Conservation (phyloP, 2,329 filamentous ascomycete species). For the Phyllosticta citrichinensis region DNA sequence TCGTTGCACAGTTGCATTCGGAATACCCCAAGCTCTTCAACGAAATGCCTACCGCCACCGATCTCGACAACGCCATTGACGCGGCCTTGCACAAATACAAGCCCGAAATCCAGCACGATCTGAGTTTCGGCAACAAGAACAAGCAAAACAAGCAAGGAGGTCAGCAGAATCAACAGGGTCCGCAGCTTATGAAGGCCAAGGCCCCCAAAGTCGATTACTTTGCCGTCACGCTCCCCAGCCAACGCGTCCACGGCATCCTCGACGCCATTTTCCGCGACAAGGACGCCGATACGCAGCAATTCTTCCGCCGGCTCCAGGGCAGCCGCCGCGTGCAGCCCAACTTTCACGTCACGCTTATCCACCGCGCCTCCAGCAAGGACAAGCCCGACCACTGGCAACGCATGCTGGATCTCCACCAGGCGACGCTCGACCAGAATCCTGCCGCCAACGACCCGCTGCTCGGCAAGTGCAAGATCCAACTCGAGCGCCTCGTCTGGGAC, state of each 20-base stretch:
- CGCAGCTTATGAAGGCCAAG: constrained; percentile 17
- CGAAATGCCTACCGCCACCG: constrained; percentile 57
- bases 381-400: constrained; percentile 64
- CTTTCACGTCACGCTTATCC: constrained; percentile 93
- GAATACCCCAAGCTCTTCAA: constrained; percentile 68
- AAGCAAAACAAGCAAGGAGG: constrained; percentile 21
- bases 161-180: constrained; percentile 17
- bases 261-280: constrained; percentile 57
- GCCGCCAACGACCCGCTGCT: constrained; percentile 39
- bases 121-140: constrained; percentile 41
- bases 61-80: constrained; percentile 71
- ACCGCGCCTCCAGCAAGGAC: constrained; percentile 54
- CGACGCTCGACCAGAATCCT: constrained; percentile 25
- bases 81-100: constrained; percentile 66
- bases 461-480: constrained; percentile 53
- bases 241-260: constrained; percentile 48
- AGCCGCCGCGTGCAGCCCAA: constrained; percentile 66
- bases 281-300: constrained; percentile 45
- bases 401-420: constrained; percentile 52
- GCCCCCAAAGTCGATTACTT: constrained; percentile 53
- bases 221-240: constrained; percentile 44
- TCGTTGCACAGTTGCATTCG: constrained; percentile 61
- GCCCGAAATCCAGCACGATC: constrained; percentile 65
- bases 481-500: constrained; percentile 69
- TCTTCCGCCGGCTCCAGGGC: constrained; percentile 68